Percentiles rank a stretch among this genome's conserved stretches.
phyloP scores from a whole-genome alignment of 1,139 yeast species.

The Diutina catenulata region DNA sequence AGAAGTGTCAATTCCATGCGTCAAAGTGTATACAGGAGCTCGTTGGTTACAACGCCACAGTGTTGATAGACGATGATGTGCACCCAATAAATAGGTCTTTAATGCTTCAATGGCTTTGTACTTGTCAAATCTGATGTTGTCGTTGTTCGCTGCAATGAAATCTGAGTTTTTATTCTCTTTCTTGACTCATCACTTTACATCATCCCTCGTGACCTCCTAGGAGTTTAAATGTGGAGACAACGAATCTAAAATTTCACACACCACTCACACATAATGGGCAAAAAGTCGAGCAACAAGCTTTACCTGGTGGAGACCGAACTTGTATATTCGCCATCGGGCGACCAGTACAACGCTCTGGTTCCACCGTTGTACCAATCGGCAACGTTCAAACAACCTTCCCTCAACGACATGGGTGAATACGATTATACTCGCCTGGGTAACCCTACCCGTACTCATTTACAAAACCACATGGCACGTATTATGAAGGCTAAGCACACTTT shows the following conservation, averaged over 20 bases:
- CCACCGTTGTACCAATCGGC: slow-evolving; percentile 91
- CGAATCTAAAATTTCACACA: neutral
- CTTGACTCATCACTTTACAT: neutral
- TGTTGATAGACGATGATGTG: too few species aligned
- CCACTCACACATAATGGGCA: neutral
- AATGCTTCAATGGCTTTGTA: too few species aligned
- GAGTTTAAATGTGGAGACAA: neutral
- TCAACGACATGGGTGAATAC: slow-evolving; percentile 70
- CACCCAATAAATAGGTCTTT: too few species aligned
- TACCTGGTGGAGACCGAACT: slow-evolving; percentile 53
- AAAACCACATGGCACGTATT: slow-evolving; percentile 62
- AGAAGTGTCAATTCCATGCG: too few species aligned
- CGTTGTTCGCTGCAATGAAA: too few species aligned
- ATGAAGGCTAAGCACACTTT: slow-evolving; percentile 64
- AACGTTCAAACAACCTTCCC: slow-evolving; percentile 75
- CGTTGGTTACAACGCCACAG: too few species aligned
- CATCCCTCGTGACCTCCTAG: neutral
- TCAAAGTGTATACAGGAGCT: too few species aligned
- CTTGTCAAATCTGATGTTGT: too few species aligned
- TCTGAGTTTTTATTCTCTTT: too few species aligned
- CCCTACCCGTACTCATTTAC: slow-evolving; percentile 77
- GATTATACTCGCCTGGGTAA: slow-evolving; percentile 94
- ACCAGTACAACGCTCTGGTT: slow-evolving; percentile 70
- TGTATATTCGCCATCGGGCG: slow-evolving; percentile 54
- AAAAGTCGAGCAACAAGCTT: slow-evolving; percentile 1